Conservation (phyloP, 2,329 filamentous ascomycete species). For the Plectosphaerella sp. region DNA sequence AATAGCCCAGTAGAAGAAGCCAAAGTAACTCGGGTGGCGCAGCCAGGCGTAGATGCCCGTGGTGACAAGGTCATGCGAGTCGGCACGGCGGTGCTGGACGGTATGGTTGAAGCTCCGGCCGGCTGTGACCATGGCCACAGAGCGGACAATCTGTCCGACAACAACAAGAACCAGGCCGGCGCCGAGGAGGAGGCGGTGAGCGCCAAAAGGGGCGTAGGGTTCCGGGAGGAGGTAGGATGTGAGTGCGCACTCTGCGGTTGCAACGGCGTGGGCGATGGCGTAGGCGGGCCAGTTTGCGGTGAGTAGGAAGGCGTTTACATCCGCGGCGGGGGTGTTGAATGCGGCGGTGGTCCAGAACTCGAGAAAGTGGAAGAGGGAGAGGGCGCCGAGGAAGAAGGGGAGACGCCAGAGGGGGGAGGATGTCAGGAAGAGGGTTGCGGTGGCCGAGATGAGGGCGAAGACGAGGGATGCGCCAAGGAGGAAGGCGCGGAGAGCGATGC, state of each 20-base stretch:
- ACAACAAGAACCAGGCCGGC: constrained; percentile 61
- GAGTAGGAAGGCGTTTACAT: constrained; percentile 74
- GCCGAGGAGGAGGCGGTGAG: constrained; percentile 36
- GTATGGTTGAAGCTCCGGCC: constrained; percentile 89
- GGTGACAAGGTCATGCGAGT: constrained; percentile 76
- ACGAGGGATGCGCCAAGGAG: constrained; percentile 44
- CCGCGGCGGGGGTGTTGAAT: constrained; percentile 73
- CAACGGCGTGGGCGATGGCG: constrained; percentile 73
- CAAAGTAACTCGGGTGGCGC: constrained; percentile 91
- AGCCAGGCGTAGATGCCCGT: constrained; percentile 71
- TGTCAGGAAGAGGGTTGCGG: constrained; percentile 27
- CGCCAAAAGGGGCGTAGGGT: constrained; percentile 41
- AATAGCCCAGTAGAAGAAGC: constrained; percentile 98
- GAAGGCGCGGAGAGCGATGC: constrained; percentile 55
- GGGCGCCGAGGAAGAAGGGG: constrained; percentile 62
- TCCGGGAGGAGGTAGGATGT: constrained; percentile 52
- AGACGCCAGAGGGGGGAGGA: constrained; percentile 53
- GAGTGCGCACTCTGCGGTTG: constrained; percentile 67
- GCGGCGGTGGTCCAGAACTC: constrained; percentile 89
- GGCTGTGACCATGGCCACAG: constrained; percentile 83
- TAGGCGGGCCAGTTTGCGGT: constrained; percentile 82
- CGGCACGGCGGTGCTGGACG: constrained; percentile 66
- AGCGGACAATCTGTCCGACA: constrained; percentile 70
- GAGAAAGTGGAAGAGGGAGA: constrained; percentile 88
- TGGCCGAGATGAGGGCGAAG: constrained; percentile 24